Percentiles rank a stretch among this genome's conserved stretches.
phyloP scores from a whole-genome alignment of 495 filamentous ascomycete genomes.

The Annulohypoxylon maeteangense region DNA sequence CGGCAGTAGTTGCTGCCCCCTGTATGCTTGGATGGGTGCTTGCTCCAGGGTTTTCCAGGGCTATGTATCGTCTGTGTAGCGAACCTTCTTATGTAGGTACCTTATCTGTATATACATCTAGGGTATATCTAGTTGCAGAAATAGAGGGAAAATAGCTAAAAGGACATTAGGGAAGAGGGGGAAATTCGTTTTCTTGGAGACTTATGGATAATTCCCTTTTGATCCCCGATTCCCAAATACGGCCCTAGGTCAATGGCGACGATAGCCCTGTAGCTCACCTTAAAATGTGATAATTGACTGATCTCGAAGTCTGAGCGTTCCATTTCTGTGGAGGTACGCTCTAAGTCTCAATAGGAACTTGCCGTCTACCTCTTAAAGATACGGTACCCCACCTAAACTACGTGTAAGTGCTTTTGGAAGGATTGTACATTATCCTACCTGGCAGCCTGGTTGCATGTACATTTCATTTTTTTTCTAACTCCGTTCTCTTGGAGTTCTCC shows the following conservation, averaged over 20 bases:
- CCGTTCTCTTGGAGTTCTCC: slow-evolving; percentile 5
- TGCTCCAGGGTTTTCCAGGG: not conserved
- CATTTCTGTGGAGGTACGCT: slow-evolving; percentile 8
- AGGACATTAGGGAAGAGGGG: not conserved
- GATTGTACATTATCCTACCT: slow-evolving; percentile 21
- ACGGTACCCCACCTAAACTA: slow-evolving; percentile 27
- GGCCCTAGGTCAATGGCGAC: not conserved
- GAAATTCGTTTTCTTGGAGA: not conserved
- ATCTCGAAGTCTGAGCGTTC: not conserved
- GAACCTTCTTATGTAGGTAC: slow-evolving; percentile 12
- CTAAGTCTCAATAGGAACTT: slow-evolving; percentile 29
- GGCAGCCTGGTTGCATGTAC: slow-evolving; percentile 19
- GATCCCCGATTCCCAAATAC: slow-evolving; percentile 11
- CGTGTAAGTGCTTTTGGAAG: slow-evolving; percentile 39
- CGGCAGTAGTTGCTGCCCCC: slow-evolving; percentile 31
- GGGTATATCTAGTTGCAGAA: slow-evolving; percentile 1
- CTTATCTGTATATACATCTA: slow-evolving; percentile 4
- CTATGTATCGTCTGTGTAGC: slow-evolving; percentile 1
- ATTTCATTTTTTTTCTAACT: slow-evolving; percentile 11
- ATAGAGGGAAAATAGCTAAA: slow-evolving; percentile 1
- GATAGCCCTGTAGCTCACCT: slow-evolving; percentile 1
- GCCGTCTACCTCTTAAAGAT: slow-evolving; percentile 30
- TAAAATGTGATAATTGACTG: slow-evolving; percentile 11
- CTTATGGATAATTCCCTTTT: slow-evolving; percentile 7
- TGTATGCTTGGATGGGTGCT: not conserved